phyloP scores from a whole-genome alignment of 2,329 filamentous ascomycete species.

The Beauveria caledonica region DNA sequence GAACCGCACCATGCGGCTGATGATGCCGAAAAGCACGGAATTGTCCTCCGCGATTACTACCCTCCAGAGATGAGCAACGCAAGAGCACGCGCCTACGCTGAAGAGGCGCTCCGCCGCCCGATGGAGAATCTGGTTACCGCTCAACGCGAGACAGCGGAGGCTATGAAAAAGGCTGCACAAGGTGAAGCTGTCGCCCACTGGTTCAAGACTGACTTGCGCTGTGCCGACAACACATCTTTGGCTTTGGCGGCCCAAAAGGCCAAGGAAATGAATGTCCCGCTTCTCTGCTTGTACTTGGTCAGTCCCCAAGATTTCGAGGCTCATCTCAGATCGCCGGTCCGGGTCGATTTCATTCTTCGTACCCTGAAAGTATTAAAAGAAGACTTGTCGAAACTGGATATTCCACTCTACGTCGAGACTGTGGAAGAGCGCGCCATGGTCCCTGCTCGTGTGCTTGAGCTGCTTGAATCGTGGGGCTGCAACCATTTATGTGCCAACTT shows the following conservation, averaged over 20 bases:
- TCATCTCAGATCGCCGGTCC: constrained; percentile 62
- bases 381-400: constrained; percentile 62
- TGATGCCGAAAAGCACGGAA: constrained; percentile 45
- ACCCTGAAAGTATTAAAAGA: constrained; percentile 56
- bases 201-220: constrained; percentile 79
- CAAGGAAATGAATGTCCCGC: constrained; percentile 56
- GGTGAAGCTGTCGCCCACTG: constrained; percentile 67
- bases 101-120: constrained; percentile 61
- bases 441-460: constrained; percentile 50
- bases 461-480: constrained; percentile 64
- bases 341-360: constrained; percentile 75
- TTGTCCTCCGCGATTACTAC: constrained; percentile 69
- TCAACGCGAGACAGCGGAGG: constrained; percentile 41
- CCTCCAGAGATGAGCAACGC: constrained; percentile 78
- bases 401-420: constrained; percentile 70
- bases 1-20: constrained; percentile 39
- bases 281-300: constrained; percentile 70
- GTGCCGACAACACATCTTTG: constrained; percentile 64
- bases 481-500: constrained; percentile 74
- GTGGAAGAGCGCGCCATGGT: constrained; percentile 58
- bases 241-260: constrained; percentile 58
- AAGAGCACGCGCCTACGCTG: constrained; percentile 65
- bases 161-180: constrained; percentile 25
- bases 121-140: constrained; percentile 59
- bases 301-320: constrained; percentile 81